Conservation (phyloP, 225 moss, liverwort and hornwort species). For the Bryoerythrophyllum caledonicum region DNA sequence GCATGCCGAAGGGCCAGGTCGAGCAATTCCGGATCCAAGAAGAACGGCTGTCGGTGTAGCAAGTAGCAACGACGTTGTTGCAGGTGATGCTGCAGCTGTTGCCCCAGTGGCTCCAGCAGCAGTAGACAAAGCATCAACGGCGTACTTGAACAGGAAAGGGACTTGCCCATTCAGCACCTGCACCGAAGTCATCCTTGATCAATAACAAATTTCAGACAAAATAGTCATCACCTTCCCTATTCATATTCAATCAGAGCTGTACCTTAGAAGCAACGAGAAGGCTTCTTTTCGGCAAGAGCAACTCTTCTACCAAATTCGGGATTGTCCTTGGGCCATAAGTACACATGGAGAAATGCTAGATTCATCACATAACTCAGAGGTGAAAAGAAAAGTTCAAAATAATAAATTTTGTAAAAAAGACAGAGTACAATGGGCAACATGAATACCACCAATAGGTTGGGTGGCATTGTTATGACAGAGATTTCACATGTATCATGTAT, state of each 20-base stretch:
- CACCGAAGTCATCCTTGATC: conserved; percentile 20
- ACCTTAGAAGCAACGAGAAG: conserved; percentile 97
- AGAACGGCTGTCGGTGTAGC: conserved; percentile 93
- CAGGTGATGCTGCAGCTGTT: conserved; percentile 78
- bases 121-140: conserved; percentile 81
- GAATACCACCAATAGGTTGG: too few relatives aligned
- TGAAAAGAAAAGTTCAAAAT: too few relatives aligned
- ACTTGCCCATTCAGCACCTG: conserved; percentile 99
- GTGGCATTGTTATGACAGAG: too few relatives aligned
- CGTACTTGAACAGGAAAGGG: conserved; percentile 97
- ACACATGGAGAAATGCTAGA: too few relatives aligned
- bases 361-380: too few relatives aligned
- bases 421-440: too few relatives aligned
- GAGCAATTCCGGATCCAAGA: conserved; percentile 95
- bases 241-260: conserved; percentile 17
- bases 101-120: conserved; percentile 94
- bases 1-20: conserved; percentile 93
- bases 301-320: conserved; percentile 95
- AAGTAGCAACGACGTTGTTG: conserved; percentile 55
- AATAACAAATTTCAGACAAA: not conserved
- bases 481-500: too few relatives aligned
- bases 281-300: conserved; percentile 66
- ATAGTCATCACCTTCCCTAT: conserved; percentile 13
- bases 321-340: conserved; percentile 96
- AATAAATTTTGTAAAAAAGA: too few relatives aligned